phyloP scores from a whole-genome alignment of 306 rosid species.

The Gastrolobium bilobum region DNA sequence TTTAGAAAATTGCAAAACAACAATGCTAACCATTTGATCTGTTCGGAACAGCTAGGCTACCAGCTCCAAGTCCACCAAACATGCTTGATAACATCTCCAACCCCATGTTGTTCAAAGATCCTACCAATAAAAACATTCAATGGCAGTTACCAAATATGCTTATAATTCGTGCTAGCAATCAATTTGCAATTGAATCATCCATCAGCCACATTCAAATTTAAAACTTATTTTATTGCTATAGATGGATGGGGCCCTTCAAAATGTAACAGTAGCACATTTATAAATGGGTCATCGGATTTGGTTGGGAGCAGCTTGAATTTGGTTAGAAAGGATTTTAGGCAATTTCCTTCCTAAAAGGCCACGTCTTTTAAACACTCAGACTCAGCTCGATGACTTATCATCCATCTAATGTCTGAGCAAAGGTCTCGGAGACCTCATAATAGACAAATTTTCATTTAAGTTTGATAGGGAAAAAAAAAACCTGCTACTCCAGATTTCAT shows the following conservation, averaged over 20 bases:
- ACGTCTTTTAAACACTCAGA: slow-evolving; percentile 36
- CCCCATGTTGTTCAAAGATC: slow-evolving; percentile 65
- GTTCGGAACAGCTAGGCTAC: slow-evolving; percentile 77
- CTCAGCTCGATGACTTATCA: slow-evolving; percentile 19
- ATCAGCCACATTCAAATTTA: slow-evolving; percentile 28
- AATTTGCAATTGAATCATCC: slow-evolving; percentile 40
- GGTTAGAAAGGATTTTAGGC: slow-evolving; percentile 9
- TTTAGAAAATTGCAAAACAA: slow-evolving; percentile 30
- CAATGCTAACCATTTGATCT: slow-evolving; percentile 71
- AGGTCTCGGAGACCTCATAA: background rate
- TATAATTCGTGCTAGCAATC: slow-evolving; percentile 20
- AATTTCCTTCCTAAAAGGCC: background rate
- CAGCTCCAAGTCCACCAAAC: slow-evolving; percentile 95
- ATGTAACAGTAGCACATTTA: background rate
- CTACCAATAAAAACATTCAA: slow-evolving; percentile 46
- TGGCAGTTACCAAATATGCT: slow-evolving; percentile 26
- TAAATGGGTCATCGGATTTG: slow-evolving; percentile 5
- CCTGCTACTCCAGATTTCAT: background rate
- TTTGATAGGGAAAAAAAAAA: background rate
- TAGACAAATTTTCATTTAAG: background rate
- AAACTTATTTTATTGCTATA: slow-evolving; percentile 3
- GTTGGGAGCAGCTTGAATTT: slow-evolving; percentile 24
- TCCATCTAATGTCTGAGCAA: slow-evolving; percentile 1
- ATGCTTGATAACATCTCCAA: slow-evolving; percentile 80
- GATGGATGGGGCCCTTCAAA: slow-evolving; percentile 26